These are phyloP conservation scores for Pyricularia grisea DNA, from an alignment of 2,329 filamentous ascomycete genomes.

Conservation along the genomic window DNA sequence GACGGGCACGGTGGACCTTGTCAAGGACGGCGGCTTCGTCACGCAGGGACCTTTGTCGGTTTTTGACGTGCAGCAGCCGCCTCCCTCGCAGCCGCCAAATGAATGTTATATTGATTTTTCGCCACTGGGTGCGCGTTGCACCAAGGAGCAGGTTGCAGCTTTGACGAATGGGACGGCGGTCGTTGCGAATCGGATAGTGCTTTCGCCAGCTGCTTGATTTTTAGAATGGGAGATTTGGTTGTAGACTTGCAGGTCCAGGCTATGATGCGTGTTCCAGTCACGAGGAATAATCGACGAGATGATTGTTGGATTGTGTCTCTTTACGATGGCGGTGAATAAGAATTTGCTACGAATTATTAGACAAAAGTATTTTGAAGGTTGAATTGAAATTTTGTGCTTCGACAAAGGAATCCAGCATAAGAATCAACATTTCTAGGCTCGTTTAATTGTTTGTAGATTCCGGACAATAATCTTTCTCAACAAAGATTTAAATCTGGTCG, in stretches of 20 bases:
- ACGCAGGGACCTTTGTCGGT: conserved; percentile 1
- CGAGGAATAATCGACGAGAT: neutral
- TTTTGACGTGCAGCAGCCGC: neutral
- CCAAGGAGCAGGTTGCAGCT: conserved; percentile 35
- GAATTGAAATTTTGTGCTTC: too few species aligned
- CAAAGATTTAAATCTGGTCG: too few species aligned
- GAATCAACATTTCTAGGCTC: too few species aligned
- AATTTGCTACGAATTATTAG: too few species aligned
- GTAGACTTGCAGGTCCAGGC: neutral
- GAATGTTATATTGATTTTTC: neutral
- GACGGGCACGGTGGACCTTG: conserved; percentile 24
- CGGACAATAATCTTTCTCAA: too few species aligned
- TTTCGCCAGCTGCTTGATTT: neutral
- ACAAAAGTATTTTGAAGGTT: too few species aligned
- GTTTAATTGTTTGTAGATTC: too few species aligned
- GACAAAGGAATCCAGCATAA: too few species aligned
- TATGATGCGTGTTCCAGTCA: neutral
- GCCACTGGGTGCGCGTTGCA: neutral
- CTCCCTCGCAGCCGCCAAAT: neutral
- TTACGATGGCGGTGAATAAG: too few species aligned
- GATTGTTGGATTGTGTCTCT: too few species aligned
- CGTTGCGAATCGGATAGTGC: conserved; percentile 24
- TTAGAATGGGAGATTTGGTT: neutral
- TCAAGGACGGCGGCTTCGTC: neutral
- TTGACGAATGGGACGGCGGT: conserved; percentile 40